phyloP scores from a whole-genome alignment of 202 grass and related monocot species.

The Hordeum pubiflorum region DNA sequence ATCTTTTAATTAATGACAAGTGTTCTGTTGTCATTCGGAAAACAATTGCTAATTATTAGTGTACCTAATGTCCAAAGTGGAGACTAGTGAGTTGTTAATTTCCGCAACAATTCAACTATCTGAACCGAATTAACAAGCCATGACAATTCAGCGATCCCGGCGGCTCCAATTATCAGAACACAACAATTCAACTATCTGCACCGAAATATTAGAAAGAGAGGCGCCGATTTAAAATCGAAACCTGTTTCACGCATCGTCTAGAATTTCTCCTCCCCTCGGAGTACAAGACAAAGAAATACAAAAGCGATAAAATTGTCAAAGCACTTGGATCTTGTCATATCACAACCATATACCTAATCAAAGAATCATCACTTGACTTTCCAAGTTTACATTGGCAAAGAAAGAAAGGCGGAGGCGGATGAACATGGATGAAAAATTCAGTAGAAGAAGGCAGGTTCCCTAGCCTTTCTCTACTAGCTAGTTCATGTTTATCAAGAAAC shows the following conservation, averaged over 20 bases:
- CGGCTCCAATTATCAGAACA: background rate
- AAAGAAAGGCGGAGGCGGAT: background rate
- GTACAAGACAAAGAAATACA: background rate
- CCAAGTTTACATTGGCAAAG: background rate
- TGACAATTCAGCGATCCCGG: background rate
- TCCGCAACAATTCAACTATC: slow-evolving; percentile 24
- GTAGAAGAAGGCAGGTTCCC: background rate
- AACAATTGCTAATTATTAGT: background rate
- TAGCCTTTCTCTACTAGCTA: background rate
- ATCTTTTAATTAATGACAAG: background rate
- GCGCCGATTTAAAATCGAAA: slow-evolving; percentile 5
- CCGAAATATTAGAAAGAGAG: background rate
- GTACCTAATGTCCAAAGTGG: background rate
- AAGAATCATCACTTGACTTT: slow-evolving; percentile 22
- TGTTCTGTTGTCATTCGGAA: slow-evolving; percentile 4
- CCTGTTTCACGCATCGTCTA: background rate
- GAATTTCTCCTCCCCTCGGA: slow-evolving; percentile 22
- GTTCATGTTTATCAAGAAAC: background rate
- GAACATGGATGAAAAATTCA: slow-evolving; percentile 20
- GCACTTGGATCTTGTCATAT: background rate
- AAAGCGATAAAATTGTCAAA: background rate
- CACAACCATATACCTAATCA: background rate
- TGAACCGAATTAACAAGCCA: background rate
- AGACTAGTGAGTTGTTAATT: slow-evolving; percentile 30
- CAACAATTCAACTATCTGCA: background rate